A percentile compares a stretch with the other conserved stretches of the same genome.
These are phyloP conservation scores for Trypanosoma vivax DNA, from an alignment of 208 protist genomes.

Conservation along the genomic window DNA sequence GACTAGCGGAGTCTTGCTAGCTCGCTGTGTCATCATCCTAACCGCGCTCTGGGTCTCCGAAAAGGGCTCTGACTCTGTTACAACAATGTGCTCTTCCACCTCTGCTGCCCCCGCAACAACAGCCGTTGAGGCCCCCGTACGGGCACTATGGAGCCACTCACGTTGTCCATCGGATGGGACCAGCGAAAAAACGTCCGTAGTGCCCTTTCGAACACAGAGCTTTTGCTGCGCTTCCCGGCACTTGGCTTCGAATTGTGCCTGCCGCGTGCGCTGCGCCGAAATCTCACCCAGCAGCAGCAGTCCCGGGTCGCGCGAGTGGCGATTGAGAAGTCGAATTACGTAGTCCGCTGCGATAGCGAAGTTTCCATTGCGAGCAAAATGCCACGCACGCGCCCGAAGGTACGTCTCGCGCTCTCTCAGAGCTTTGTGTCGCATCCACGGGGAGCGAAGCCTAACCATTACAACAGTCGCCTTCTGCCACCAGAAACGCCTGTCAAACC, in stretches of 20 bases:
- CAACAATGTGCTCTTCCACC: constrained; percentile 21
- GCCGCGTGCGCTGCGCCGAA: constrained; percentile 30
- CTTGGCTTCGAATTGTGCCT: constrained; percentile 44
- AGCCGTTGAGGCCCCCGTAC: not conserved
- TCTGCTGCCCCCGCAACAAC: not conserved
- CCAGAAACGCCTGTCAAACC: too few species aligned
- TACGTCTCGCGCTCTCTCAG: constrained; percentile 46
- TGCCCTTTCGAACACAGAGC: constrained; percentile 33
- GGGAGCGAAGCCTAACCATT: constrained; percentile 36
- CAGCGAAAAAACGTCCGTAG: constrained; percentile 9
- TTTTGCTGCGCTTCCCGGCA: constrained; percentile 43
- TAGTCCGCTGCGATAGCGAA: constrained; percentile 81
- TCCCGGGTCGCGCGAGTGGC: constrained; percentile 42
- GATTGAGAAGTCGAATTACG: constrained; percentile 69
- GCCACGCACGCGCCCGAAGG: constrained; percentile 54
- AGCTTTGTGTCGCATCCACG: constrained; percentile 32
- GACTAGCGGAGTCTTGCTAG: constrained; percentile 16
- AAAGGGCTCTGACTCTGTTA: constrained; percentile 24
- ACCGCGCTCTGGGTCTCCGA: constrained; percentile 18
- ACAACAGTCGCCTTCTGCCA: too few species aligned
- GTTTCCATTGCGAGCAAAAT: constrained; percentile 46
- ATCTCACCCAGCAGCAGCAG: constrained; percentile 60
- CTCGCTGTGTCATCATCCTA: constrained; percentile 14
- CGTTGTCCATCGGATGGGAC: constrained; percentile 3
- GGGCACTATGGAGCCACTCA: not conserved